A percentile compares a stretch with the other conserved stretches of the same genome.
Conservation (phyloP, 2,329 filamentous ascomycete genomes). For the Emmonsiellopsis sp. region DNA sequence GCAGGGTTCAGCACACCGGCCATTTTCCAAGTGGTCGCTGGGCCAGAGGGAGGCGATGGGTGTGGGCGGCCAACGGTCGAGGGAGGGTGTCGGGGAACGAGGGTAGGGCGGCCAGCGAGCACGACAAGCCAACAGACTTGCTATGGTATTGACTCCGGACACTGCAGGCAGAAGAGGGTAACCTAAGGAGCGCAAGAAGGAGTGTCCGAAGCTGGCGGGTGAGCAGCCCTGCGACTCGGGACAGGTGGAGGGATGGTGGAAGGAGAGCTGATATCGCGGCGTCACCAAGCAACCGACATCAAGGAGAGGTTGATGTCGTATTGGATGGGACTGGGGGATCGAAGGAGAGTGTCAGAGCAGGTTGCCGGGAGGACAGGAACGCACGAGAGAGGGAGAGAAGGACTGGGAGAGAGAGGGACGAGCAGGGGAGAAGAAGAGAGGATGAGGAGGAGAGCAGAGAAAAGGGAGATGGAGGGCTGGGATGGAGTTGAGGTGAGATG, state of each 20-base stretch:
- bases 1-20: conserved; percentile 22
- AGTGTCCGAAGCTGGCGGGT: conserved; percentile 10
- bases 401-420: conserved; percentile 10
- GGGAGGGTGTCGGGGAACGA: neutral
- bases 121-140: neutral
- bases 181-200: conserved; percentile 9
- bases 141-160: neutral
- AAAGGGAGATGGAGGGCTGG: conserved; percentile 1
- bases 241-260: neutral
- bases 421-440: conserved; percentile 10
- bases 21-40: conserved; percentile 1
- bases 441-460: conserved; percentile 1
- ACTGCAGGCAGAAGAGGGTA: conserved; percentile 14
- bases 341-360: neutral
- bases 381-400: conserved; percentile 14
- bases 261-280: neutral
- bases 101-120: neutral
- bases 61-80: neutral
- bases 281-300: conserved; percentile 1
- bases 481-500: conserved; percentile 8
- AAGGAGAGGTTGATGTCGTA: conserved; percentile 1
- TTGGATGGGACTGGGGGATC: neutral
- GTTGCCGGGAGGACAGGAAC: conserved; percentile 11
- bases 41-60: neutral
- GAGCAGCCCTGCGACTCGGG: neutral